Conservation (phyloP, 208 protist species). For the Trypanosoma caninum region DNA sequence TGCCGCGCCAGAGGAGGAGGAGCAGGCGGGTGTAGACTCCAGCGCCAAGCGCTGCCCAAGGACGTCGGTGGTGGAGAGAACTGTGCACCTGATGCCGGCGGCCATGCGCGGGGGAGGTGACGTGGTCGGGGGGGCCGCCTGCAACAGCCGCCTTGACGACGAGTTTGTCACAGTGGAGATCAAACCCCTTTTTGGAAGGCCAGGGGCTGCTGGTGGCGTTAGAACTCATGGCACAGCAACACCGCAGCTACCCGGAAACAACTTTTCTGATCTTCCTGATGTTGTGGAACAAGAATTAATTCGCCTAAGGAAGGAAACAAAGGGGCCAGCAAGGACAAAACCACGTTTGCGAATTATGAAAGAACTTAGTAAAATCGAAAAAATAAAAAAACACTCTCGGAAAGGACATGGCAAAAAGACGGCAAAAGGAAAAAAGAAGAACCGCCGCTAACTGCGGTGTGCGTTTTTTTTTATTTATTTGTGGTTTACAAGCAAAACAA, state of each 20-base stretch:
- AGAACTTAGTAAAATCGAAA: slow-evolving; percentile 84
- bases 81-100: slow-evolving; percentile 55
- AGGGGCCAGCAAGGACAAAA: slow-evolving; percentile 69
- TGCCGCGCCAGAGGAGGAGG: slow-evolving; percentile 33
- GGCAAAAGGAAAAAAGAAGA: slow-evolving; percentile 81
- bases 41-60: slow-evolving; percentile 1
- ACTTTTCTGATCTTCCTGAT: slow-evolving; percentile 77
- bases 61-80: slow-evolving; percentile 25
- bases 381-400: slow-evolving; percentile 82
- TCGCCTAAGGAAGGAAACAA: slow-evolving; percentile 64
- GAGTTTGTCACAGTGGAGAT: slow-evolving; percentile 73
- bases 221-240: background rate
- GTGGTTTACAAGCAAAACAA: slow-evolving; percentile 6
- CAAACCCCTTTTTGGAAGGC: slow-evolving; percentile 42
- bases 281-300: slow-evolving; percentile 77
- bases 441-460: slow-evolving; percentile 35
- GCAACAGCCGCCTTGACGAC: slow-evolving; percentile 27
- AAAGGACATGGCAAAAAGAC: slow-evolving; percentile 89
- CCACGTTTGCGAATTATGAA: slow-evolving; percentile 73
- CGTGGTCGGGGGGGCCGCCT: background rate
- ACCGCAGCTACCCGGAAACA: slow-evolving; percentile 37
- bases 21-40: slow-evolving; percentile 1
- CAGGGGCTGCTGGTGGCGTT: background rate
- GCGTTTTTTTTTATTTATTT: slow-evolving; percentile 5
- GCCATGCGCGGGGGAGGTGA: slow-evolving; percentile 33